Base-by-base conservation (phyloP, 2,329 filamentous ascomycete species). In the Aspergillus piperis region DNA sequence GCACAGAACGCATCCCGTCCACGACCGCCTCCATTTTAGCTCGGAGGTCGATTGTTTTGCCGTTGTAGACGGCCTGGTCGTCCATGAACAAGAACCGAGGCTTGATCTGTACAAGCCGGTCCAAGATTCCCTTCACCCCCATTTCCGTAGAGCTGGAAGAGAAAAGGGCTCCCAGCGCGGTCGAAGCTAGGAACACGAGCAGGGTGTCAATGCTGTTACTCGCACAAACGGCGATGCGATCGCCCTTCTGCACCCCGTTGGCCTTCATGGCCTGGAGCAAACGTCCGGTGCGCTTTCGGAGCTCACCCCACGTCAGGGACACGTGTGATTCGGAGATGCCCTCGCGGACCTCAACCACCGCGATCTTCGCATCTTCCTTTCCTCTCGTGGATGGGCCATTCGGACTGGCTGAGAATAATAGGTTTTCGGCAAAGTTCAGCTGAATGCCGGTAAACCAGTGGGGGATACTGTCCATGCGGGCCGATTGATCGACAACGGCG, bases 81-180 rank as follows among this genome's bases (percentile, higher is more conserved):
- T 96, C 92, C 70, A 94, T 87, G 71, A 96, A 95, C n/a, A 96
- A 81, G 71, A 86, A 90, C 74, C 86, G 88, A 3, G 92, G 91
- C 65, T 88, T 82, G 61, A 95, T 87, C 78, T 95, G 91, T 52
- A 87, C 77, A 25, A 90, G 81, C 36, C 91, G 81, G 74, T 95
- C 90, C 66, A 96, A 68, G 17, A 96, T 84, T 0, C 91, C 91
- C 63, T 88, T 87, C 13, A 88, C 87, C 0, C 91, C 91, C 88
- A 95, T 95, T 74, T 96, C 91, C 0, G 91, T 94, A 7, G 88
- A 90, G 56, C 85, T 88, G 51, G 86, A 90, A 65, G 86, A 90
- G 72, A 95, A 95, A 1, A 96, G 73, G 0, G 82, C 91, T 0
- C 92, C 92, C 1, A 95, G 69, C 73, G 88, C 87, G 1, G 84